Evolutionary conservation across 805 yeast species (phyloP).

Genomic region (Kregervanrija delftensis): DNA sequence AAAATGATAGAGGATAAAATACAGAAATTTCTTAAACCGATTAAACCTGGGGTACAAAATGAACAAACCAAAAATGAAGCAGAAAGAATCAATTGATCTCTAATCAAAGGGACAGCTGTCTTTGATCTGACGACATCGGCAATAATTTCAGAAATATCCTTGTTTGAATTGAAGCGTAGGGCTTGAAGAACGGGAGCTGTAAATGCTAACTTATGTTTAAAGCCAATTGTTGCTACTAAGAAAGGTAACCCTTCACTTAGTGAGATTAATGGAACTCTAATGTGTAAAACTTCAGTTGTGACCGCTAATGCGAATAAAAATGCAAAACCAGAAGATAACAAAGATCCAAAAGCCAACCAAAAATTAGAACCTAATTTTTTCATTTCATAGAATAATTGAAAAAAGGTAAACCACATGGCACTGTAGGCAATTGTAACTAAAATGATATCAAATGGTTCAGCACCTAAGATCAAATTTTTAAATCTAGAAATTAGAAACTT

Average conservation of each 20-base stretch:
- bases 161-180: constrained; percentile 21
- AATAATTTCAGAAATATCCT: constrained; percentile 27
- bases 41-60: constrained; percentile 56
- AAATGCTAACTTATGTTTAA: constrained; percentile 73
- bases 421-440: constrained; percentile 73
- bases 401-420: constrained; percentile 82
- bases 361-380: constrained; percentile 70
- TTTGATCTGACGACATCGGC: constrained; percentile 25
- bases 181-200: constrained; percentile 52
- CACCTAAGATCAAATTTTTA: constrained; percentile 47
- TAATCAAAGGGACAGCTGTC: constrained; percentile 47
- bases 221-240: constrained; percentile 86
- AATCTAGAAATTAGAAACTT: constrained; percentile 34
- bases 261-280: constrained; percentile 62
- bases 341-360: constrained; percentile 78
- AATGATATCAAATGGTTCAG: constrained; percentile 81
- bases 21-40: constrained; percentile 76
- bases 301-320: constrained; percentile 71
- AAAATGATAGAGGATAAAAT: constrained; percentile 65
- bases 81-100: constrained; percentile 72
- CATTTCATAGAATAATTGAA: constrained; percentile 72
- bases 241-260: constrained; percentile 91
- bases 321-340: constrained; percentile 75
- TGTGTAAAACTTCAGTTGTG: constrained; percentile 47
- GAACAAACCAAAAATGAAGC: constrained; percentile 64